phyloP scores from a whole-genome alignment of 2,329 filamentous ascomycete species.

The Aspergillus sp. region DNA sequence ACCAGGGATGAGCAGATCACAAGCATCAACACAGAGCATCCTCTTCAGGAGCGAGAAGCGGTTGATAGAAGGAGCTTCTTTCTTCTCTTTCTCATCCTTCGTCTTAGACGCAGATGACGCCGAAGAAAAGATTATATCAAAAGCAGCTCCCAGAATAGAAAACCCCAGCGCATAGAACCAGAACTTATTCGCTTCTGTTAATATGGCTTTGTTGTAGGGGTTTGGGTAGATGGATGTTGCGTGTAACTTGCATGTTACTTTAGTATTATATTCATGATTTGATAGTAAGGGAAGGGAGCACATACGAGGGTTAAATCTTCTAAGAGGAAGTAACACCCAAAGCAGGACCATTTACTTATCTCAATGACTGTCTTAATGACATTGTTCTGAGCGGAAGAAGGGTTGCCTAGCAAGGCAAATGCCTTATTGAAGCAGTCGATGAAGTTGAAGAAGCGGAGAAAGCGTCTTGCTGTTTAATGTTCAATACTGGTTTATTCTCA shows the following conservation, averaged over 20 bases:
- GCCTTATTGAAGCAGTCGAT: constrained; percentile 60
- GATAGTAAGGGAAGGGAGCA: constrained; percentile 15
- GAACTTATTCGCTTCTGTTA: constrained; percentile 65
- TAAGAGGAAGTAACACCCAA: constrained; percentile 67
- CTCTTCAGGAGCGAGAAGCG: constrained; percentile 44
- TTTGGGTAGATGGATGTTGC: constrained; percentile 53
- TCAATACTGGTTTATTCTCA: neutral
- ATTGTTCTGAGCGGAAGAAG: constrained; percentile 15
- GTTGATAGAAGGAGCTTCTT: constrained; percentile 10
- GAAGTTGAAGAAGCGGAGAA: constrained; percentile 70
- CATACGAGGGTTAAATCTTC: constrained; percentile 66
- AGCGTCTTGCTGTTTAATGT: constrained; percentile 54
- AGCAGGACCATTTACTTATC: constrained; percentile 58
- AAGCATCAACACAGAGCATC: constrained; percentile 54
- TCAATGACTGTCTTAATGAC: constrained; percentile 48
- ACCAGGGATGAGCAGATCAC: constrained; percentile 66
- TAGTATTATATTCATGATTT: too few relatives aligned
- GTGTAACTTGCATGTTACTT: constrained; percentile 31
- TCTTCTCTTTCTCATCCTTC: constrained; percentile 28
- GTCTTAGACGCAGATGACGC: constrained; percentile 19
- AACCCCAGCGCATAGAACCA: constrained; percentile 67
- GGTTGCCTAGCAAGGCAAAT: constrained; percentile 43
- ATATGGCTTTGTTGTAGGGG: constrained; percentile 48
- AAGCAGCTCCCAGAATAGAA: constrained; percentile 45
- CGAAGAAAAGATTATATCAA: constrained; percentile 25